Conservation (phyloP, 2,329 filamentous ascomycete genomes). For the Pseudocercospora macadamiae region DNA sequence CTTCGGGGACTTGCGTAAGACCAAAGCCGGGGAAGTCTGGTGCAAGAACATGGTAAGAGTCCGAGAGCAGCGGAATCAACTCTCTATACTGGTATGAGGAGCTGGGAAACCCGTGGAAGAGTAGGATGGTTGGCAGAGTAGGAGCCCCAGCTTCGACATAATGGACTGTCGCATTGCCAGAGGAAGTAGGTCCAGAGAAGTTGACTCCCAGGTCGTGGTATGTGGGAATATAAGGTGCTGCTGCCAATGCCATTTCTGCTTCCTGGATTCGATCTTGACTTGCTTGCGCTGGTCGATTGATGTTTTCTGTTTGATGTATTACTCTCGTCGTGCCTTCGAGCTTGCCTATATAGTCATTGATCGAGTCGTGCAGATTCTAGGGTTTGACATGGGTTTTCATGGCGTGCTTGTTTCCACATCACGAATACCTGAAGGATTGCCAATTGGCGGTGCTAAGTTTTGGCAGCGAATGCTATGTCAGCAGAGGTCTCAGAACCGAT, state of each 20-base stretch:
- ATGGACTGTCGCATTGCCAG: constrained; percentile 23
- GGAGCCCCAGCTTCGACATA: constrained; percentile 28
- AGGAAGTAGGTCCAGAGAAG: constrained; percentile 14
- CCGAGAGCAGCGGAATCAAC: constrained; percentile 48
- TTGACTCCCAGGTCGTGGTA: constrained; percentile 21
- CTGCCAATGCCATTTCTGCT: constrained; percentile 8
- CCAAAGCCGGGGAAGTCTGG: constrained; percentile 65
- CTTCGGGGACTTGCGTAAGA: constrained; percentile 53
- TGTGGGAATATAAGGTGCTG: constrained; percentile 16
- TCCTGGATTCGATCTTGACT: neutral
- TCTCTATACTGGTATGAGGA: constrained; percentile 52
- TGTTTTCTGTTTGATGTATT: neutral
- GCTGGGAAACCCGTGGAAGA: constrained; percentile 53
- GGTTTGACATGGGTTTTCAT: neutral
- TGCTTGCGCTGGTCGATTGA: neutral
- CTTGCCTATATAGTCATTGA: neutral
- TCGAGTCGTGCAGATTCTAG: neutral
- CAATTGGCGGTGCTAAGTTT: no score
- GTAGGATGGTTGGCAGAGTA: constrained; percentile 44
- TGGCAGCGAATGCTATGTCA: neutral
- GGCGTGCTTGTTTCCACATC: neutral
- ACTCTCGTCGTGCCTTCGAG: neutral
- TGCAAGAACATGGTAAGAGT: constrained; percentile 53
- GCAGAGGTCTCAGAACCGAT: neutral
- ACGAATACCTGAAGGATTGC: neutral